Base-by-base conservation (phyloP, 2,329 filamentous ascomycete genomes). In the Epichloe typhina region DNA sequence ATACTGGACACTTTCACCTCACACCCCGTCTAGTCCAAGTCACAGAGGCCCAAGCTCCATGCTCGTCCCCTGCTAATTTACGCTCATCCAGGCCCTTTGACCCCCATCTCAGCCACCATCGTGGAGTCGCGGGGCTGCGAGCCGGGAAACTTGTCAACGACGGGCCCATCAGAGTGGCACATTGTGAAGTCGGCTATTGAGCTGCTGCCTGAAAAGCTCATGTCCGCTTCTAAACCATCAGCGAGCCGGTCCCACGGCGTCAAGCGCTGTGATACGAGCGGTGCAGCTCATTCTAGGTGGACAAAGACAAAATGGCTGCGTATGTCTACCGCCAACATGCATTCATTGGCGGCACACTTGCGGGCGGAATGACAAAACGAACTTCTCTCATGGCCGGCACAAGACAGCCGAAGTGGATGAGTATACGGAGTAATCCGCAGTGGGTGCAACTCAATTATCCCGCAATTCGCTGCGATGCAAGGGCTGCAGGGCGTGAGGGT, bases 71-170 rank as follows among this genome's bases (percentile, higher is more conserved):
- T 26, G 39, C 13, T 33, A 12, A 36, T 43, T 15, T 39, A 21
- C 9, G 26, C 19, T 21, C n/a, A 42, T 42, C 12, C 13, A 49
- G 19, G n/a, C 13, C 36, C 15, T 15, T 21, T 13, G 4, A 31
- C 9, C 31, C 13, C n/a, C 31, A 31, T 35, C 21, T 39, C 48
- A 31, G 19, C 21, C 39, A 39, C 31, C 33, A 46, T 47, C 47
- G 31, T 40, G 33, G 35, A 50, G 43, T 50, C 41, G 44, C 40
- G 44, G 48, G 33, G 39, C 19, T 50, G 19, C 26, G 43, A 43
- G 38, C 47, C 44, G 51, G 39, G 12, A n/a, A 50, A 23, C 21
- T 46, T 40, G 44, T 26, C 26, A 26, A 26, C 2, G 26, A 31
- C 8, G 26, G 26, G 8, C 26, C 26, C 7, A 31, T 31, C 26